Percentiles rank a stretch among this genome's conserved stretches.
These are phyloP conservation scores for Nematodospora anomalae DNA, from an alignment of 1,139 yeast genomes.

Conservation along the genomic window DNA sequence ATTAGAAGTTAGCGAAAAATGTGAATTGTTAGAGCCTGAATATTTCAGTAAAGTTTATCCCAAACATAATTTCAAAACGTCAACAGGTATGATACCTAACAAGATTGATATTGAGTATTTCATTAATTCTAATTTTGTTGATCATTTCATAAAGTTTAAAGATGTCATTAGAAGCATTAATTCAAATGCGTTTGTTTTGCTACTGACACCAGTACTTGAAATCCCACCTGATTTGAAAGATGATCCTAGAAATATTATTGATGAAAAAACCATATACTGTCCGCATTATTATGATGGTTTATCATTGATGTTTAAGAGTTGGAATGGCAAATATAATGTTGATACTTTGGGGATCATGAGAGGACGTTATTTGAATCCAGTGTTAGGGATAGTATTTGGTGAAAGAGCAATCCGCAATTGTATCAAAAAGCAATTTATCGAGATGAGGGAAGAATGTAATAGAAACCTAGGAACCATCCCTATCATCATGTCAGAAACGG, in stretches of 20 bases:
- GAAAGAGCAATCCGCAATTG: constrained; percentile 75
- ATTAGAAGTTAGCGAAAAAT: constrained; percentile 35
- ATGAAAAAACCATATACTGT: constrained; percentile 66
- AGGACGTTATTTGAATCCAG: constrained; percentile 70
- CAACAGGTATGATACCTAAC: constrained; percentile 25
- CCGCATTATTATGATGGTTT: constrained; percentile 95
- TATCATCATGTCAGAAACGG: constrained; percentile 86
- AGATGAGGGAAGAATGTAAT: constrained; percentile 62
- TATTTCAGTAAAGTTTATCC: constrained; percentile 31
- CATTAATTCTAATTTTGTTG: constrained; percentile 60
- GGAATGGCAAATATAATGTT: constrained; percentile 77
- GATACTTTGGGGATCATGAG: constrained; percentile 91
- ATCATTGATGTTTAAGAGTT: constrained; percentile 83
- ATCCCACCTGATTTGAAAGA: constrained; percentile 68
- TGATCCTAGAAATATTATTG: constrained; percentile 52
- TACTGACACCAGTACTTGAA: constrained; percentile 85
- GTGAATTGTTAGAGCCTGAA: constrained; percentile 31
- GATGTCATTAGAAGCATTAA: constrained; percentile 45
- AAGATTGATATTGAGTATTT: constrained; percentile 57
- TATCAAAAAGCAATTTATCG: constrained; percentile 62
- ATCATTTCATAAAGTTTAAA: constrained; percentile 54
- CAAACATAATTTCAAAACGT: constrained; percentile 16
- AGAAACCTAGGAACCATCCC: constrained; percentile 65
- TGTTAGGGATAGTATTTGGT: constrained; percentile 77
- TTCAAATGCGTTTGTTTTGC: constrained; percentile 54